phyloP scores from a whole-genome alignment of 345 rosid genomes.

The Erodium maritimum region DNA sequence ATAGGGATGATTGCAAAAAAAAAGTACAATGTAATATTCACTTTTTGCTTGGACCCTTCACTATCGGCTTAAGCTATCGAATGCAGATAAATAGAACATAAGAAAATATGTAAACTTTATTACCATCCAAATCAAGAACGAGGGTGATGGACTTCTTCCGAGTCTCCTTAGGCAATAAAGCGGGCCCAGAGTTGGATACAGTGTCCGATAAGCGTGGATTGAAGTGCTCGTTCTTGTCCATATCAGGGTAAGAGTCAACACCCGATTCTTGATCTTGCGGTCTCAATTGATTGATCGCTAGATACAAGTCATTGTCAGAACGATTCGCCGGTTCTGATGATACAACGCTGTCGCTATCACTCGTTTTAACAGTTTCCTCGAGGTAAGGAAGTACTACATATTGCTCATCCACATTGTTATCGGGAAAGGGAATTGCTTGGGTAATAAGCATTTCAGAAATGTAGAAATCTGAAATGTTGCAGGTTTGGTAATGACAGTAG shows the following conservation, averaged over 20 bases:
- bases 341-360: constrained; percentile 27
- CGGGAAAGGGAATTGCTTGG: constrained; percentile 33
- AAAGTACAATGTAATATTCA: too few relatives aligned
- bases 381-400: constrained; percentile 70
- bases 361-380: constrained; percentile 46
- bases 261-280: constrained; percentile 38
- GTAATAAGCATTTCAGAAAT: constrained; percentile 52
- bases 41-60: too few relatives aligned
- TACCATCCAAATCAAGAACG: constrained; percentile 96
- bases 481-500: constrained; percentile 31
- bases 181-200: constrained; percentile 44
- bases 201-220: constrained; percentile 75
- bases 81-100: not conserved
- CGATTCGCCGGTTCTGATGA: constrained; percentile 27
- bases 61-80: too few relatives aligned
- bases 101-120: constrained; percentile 9
- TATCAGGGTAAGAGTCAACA: constrained; percentile 24
- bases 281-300: constrained; percentile 55
- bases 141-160: constrained; percentile 53
- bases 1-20: not conserved
- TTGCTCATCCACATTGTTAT: constrained; percentile 52
- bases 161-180: constrained; percentile 28
- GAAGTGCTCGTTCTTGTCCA: constrained; percentile 51
- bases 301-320: constrained; percentile 38
- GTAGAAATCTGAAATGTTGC: constrained; percentile 53